Percentiles rank a stretch among this genome's conserved stretches.
phyloP scores from a whole-genome alignment of 805 yeast genomes.

The Zygotorulaspora sp. region DNA sequence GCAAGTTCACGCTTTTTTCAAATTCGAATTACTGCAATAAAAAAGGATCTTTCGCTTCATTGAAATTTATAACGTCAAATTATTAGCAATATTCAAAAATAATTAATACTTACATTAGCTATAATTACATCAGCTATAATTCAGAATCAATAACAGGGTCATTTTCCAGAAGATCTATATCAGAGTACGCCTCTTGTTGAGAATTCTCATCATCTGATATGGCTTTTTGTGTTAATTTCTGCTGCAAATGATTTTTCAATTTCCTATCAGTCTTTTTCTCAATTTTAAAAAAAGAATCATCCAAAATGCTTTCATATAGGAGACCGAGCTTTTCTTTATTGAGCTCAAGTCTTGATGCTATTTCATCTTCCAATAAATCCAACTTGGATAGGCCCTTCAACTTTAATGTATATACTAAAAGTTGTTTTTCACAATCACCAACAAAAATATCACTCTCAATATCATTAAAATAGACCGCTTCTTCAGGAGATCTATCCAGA shows the following conservation, averaged over 20 bases:
- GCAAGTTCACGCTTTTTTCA: too few species aligned
- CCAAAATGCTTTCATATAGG: conserved; percentile 22
- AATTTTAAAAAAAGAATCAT: conserved; percentile 23
- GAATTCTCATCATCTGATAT: conserved; percentile 15
- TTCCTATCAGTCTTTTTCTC: conserved; percentile 7
- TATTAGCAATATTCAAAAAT: too few species aligned
- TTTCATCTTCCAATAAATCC: conserved; percentile 14
- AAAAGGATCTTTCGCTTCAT: too few species aligned
- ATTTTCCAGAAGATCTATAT: conserved; percentile 9
- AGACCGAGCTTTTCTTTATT: conserved; percentile 29
- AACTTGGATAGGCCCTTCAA: conserved; percentile 28
- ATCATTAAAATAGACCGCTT: conserved; percentile 27
- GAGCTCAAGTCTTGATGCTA: conserved; percentile 20
- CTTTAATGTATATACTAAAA: conserved; percentile 29
- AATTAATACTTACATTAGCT: too few species aligned
- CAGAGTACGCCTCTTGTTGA: conserved; percentile 11
- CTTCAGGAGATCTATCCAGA: conserved; percentile 26
- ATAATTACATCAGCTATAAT: conserved; percentile 8
- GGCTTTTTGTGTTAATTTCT: conserved; percentile 5
- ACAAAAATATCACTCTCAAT: conserved; percentile 10
- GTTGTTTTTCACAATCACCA: conserved; percentile 20
- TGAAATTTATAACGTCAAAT: too few species aligned
- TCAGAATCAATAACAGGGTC: conserved; percentile 17
- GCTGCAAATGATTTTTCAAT: conserved; percentile 1
- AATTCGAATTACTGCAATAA: too few species aligned